Evolutionary conservation across 805 yeast genomes (phyloP), one percentile per base, ranked within the genome.

Genomic region (Ogataea wickerhamii): DNA sequence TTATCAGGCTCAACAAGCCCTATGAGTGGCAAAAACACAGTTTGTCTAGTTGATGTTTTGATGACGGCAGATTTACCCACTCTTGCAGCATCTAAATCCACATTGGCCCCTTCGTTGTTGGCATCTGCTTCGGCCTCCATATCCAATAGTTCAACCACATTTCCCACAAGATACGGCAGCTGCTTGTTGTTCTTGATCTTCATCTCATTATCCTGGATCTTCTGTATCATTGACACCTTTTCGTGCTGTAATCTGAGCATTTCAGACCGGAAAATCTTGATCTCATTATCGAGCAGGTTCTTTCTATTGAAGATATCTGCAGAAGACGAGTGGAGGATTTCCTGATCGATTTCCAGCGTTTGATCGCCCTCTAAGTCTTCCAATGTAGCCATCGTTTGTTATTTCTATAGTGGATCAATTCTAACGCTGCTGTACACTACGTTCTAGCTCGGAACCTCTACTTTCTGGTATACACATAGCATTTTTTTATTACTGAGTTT

Each of bases 41-140:
- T 93, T 60, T 93, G 99, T 58, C 99, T 80, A 7, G 98, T 93
- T 1, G 96, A 87, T 0, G 99, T 93, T 65, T 93, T 93, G 46
- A 93, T 86, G 25, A 93, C 98, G 1, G 99, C 99, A n/a, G 95
- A 87, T 65, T 91, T 88, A 5, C 98, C 98, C 30, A 78, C 77
- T 46, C 96, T 80, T 10, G 94, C 76, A 32, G 96, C 85, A 58
- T 93, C 96, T 51, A 87, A 68, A 63, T 93, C 97, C 32, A 88
- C 84, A 56, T 89, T 91, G 41, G 98, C 97, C 26, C 98, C 98
- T 61, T 93, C 96, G 45, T 83, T 87, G 18, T 72, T 69, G 19
- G 91, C 93, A 41, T 81, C 86, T 46, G 79, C 82, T 44, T 87
- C 91, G 8, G 86, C 88, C 50, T 81, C 82, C 63, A 93, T 76